phyloP scores from a whole-genome alignment of 176 grass and related monocot species.

The Bolboschoenus planiculmis region DNA sequence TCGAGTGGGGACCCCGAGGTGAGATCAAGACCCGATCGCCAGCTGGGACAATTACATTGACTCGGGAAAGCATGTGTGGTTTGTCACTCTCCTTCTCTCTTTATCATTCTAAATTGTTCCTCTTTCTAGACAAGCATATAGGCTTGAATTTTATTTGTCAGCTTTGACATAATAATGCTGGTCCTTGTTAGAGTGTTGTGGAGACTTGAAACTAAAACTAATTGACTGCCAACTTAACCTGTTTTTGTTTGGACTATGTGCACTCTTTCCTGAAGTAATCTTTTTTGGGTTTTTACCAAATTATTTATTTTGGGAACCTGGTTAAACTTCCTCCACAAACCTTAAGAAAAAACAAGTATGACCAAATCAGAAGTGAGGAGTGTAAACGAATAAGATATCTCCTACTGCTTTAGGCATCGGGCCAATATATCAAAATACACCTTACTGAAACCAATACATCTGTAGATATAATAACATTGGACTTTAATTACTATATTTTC shows the following conservation, averaged over 20 bases:
- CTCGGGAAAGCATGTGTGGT: slow-evolving; percentile 74
- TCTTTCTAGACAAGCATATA: not conserved
- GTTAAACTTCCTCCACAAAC: not conserved
- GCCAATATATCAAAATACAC: not conserved
- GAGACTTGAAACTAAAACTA: not conserved
- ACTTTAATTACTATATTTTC: not conserved
- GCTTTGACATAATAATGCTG: not conserved
- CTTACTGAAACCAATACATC: not conserved
- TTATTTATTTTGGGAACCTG: not conserved
- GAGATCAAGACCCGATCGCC: slow-evolving; percentile 47
- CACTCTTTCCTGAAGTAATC: not conserved
- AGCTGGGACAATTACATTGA: slow-evolving; percentile 75
- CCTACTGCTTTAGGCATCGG: not conserved
- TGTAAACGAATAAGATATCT: not conserved
- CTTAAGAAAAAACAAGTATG: not conserved
- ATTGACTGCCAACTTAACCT: not conserved
- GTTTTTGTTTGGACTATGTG: not conserved
- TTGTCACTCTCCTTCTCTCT: slow-evolving; percentile 27
- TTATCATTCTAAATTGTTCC: not conserved
- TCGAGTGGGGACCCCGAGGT: slow-evolving; percentile 67
- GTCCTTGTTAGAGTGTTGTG: not conserved
- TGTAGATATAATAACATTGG: not conserved
- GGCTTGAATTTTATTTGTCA: not conserved
- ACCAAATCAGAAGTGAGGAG: not conserved
- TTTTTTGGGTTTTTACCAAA: not conserved